Percentiles rank a stretch among this genome's conserved stretches.
Conservation (phyloP, 805 yeast species). For the Clavispora asparagi region DNA sequence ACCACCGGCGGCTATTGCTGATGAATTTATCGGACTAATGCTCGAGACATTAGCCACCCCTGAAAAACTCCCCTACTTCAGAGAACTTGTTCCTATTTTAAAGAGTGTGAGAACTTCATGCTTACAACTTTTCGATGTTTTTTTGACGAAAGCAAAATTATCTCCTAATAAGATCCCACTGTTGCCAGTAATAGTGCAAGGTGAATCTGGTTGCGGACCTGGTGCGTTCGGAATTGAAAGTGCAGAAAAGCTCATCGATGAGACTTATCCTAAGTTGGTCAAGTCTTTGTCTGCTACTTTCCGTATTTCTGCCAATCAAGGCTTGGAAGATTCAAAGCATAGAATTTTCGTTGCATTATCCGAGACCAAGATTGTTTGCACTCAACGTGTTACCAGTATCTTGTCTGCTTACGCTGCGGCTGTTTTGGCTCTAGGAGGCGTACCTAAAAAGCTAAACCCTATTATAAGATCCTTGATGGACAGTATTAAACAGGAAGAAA, state of each 20-base stretch:
- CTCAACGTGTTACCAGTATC: slow-evolving; percentile 52
- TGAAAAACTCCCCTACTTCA: slow-evolving; percentile 49
- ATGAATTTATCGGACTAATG: slow-evolving; percentile 22
- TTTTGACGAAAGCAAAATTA: slow-evolving; percentile 71
- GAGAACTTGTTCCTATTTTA: slow-evolving; percentile 83
- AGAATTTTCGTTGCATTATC: slow-evolving; percentile 61
- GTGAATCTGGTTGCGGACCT: slow-evolving; percentile 91
- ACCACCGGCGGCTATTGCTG: slow-evolving; percentile 15
- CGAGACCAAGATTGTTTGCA: slow-evolving; percentile 55
- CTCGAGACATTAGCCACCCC: slow-evolving; percentile 37
- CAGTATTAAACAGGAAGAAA: slow-evolving; percentile 73
- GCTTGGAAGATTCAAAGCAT: slow-evolving; percentile 73
- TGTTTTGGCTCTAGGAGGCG: slow-evolving; percentile 50
- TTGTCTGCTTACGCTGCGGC: slow-evolving; percentile 77
- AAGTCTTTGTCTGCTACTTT: slow-evolving; percentile 60
- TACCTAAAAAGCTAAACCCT: slow-evolving; percentile 89
- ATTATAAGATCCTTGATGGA: slow-evolving; percentile 89
- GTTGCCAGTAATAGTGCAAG: slow-evolving; percentile 85
- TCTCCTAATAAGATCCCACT: slow-evolving; percentile 70
- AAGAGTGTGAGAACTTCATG: slow-evolving; percentile 85
- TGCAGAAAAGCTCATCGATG: slow-evolving; percentile 65
- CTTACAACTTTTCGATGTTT: slow-evolving; percentile 71
- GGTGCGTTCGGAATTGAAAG: slow-evolving; percentile 79
- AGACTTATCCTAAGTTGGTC: slow-evolving; percentile 61
- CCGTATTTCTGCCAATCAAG: slow-evolving; percentile 64